Base-by-base conservation (phyloP, 2,329 filamentous ascomycete species). In the Hansfordia pulvinata region DNA sequence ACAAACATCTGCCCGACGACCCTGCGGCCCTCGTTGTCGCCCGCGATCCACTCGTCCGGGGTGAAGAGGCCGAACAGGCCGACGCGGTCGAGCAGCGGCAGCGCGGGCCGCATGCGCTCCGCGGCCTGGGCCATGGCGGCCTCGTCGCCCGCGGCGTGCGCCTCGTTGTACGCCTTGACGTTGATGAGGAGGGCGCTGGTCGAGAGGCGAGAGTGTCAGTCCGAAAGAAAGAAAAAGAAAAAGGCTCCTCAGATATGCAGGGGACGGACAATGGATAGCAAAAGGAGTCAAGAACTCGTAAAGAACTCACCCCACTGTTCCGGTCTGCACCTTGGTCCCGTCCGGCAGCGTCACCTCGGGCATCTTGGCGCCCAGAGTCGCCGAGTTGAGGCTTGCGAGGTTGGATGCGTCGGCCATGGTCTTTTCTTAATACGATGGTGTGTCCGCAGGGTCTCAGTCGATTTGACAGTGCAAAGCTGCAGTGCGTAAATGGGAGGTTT, bases 261-360 rank as follows among this genome's bases (percentile, higher is more conserved):
- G 3, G 10, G 16, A 15, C 11, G 11, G n/a, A n/a, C n/a, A n/a
- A n/a, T n/a, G n/a, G n/a, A n/a, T n/a, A n/a, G n/a, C n/a, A n/a
- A n/a, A n/a, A n/a, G n/a, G n/a, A n/a, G n/a, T n/a, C n/a, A n/a
- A n/a, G n/a, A n/a, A n/a, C n/a, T n/a, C n/a, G n/a, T n/a, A n/a
- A n/a, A n/a, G n/a, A n/a, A 26, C 40, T 26, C 18, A 43, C 42
- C 41, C 42, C 7, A 44, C 35, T 1, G 44, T 47, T 11, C 43
- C 43, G 2, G 43, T 46, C 22, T 45, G 43, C 17, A 46, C 42
- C 23, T 36, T 38, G 20, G 30, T 41, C 13, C 43, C 42, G 25
- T 44, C 38, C 11, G 39, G 33, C 10, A 47, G 29, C 7, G 39
- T 40, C 21, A 45, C 38, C 23, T 44, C 39, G 5, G 42, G 43